These are phyloP conservation scores for Candida mesenterica DNA, from an alignment of 1,139 yeast genomes.

Conservation along the genomic window DNA sequence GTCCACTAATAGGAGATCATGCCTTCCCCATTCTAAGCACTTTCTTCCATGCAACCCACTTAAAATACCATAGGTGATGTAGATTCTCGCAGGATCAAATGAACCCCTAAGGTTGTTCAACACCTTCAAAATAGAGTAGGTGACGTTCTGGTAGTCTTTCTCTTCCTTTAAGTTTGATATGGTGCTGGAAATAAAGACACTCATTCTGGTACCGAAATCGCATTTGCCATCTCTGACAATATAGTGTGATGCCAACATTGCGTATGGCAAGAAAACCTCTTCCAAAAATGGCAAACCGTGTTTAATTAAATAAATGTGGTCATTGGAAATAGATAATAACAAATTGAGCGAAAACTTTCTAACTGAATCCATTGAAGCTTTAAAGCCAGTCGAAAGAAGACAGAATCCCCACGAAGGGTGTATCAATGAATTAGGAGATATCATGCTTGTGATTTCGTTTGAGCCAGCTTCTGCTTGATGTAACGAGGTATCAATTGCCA, in stretches of 20 bases:
- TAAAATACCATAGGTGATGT: conserved; percentile 56
- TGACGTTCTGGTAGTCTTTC: conserved; percentile 21
- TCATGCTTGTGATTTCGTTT: conserved; percentile 56
- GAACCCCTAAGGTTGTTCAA: conserved; percentile 48
- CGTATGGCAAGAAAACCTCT: conserved; percentile 56
- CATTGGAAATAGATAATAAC: conserved; percentile 51
- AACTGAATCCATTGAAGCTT: conserved; percentile 78
- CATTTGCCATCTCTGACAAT: conserved; percentile 42
- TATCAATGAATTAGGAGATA: conserved; percentile 50
- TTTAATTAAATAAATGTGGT: conserved; percentile 50
- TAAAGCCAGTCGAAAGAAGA: conserved; percentile 71
- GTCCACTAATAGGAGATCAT: conserved; percentile 33
- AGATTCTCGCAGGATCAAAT: conserved; percentile 73
- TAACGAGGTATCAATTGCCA: conserved; percentile 81
- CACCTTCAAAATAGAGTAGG: conserved; percentile 39
- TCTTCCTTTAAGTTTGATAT: conserved; percentile 34
- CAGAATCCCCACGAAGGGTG: conserved; percentile 75
- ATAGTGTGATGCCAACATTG: conserved; percentile 66
- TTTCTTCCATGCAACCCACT: conserved; percentile 42
- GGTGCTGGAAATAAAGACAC: conserved; percentile 47
- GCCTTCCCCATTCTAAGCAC: conserved; percentile 28
- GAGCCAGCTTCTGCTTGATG: conserved; percentile 85
- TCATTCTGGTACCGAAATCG: conserved; percentile 54
- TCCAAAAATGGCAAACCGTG: conserved; percentile 49
- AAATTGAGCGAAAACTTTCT: conserved; percentile 61